Base-by-base conservation (phyloP, 345 rosid species). In the Eucalyptus dawsonii region DNA sequence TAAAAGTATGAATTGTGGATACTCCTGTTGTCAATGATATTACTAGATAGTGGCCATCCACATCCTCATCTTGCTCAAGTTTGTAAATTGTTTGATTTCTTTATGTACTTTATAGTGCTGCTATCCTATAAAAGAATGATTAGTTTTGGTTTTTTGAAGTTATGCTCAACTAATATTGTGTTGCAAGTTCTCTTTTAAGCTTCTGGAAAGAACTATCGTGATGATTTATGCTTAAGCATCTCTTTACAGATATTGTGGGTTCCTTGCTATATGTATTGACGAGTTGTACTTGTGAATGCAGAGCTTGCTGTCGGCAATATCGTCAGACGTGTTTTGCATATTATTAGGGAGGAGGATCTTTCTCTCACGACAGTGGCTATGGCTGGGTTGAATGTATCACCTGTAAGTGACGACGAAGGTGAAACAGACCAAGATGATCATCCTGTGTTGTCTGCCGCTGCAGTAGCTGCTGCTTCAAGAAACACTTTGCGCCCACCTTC, bases 281-380 rank as follows among this genome's bases (percentile, higher is more conserved):
- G 9, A 58, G 86, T 53, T 86, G 60, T 88, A 31, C 54, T 67
- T 34, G 37, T 91, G 87, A 85, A 91, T 93, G 96, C 95, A 98
- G 99, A 98, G 97, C 96, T 98, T 93, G 98, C 99, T 40, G 99
- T 98, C 87, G 99, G 99, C 45, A 97, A 97, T 91, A 95, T 97
- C 86, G 99, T 98, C 90, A 95, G 99, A 92, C 97, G 99, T 87
- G 96, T 96, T 92, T 94, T 98, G 94, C 97, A 98, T 92, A 98
- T 97, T 80, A 96, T 97, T 88, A 94, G 99, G 91, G 99, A 98
- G 92, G 99, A 97, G 93, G 98, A 98, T 93, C 95, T 97, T 51
- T 95, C 99, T 69, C 92, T 96, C 80, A 89, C 96, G 9, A 93
- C 96, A 11, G 99, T 94, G 91, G 96, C 99, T n/a, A 91, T 97